A percentile compares a stretch with the other conserved stretches of the same genome.
Evolutionary conservation across 768 basidiomycete species (phyloP).

Genomic region (Boletus insuetus): DNA sequence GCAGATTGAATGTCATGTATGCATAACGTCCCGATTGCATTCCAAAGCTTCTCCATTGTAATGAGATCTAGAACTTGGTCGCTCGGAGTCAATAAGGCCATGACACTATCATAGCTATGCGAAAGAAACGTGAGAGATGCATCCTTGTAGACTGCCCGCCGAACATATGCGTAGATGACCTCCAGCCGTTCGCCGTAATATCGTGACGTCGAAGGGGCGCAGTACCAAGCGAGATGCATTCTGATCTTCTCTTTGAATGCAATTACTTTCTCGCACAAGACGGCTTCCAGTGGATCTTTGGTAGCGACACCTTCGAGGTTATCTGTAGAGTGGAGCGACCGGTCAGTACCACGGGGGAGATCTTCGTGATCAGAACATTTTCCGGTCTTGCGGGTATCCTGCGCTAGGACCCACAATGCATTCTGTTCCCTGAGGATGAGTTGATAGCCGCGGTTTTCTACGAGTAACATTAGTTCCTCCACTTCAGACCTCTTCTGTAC

Average conservation of each 20-base stretch:
- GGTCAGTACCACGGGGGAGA: neutral
- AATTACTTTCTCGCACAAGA: slow-evolving; percentile 32
- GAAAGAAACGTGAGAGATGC: slow-evolving; percentile 37
- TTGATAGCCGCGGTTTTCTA: slow-evolving; percentile 36
- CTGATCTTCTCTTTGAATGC: slow-evolving; percentile 34
- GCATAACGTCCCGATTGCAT: slow-evolving; percentile 23
- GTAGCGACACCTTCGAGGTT: neutral
- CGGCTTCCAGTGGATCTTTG: slow-evolving; percentile 35
- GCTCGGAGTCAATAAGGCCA: slow-evolving; percentile 22
- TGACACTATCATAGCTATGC: slow-evolving; percentile 32
- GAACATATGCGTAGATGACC: slow-evolving; percentile 36
- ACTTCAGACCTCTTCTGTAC: slow-evolving; percentile 31
- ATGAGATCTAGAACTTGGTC: slow-evolving; percentile 30
- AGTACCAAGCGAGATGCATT: slow-evolving; percentile 34
- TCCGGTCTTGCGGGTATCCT: slow-evolving; percentile 10
- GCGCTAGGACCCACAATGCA: slow-evolving; percentile 37
- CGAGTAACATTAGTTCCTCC: slow-evolving; percentile 28
- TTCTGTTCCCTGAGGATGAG: slow-evolving; percentile 35
- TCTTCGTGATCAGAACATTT: slow-evolving; percentile 25
- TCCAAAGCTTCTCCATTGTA: slow-evolving; percentile 36
- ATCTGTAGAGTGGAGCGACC: slow-evolving; percentile 11
- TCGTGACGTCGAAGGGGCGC: slow-evolving; percentile 28
- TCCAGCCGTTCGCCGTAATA: slow-evolving; percentile 34
- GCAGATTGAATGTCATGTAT: slow-evolving; percentile 30
- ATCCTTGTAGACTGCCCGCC: slow-evolving; percentile 37